Evolutionary conservation across 1,284 basidiomycete genomes (phyloP), one percentile per base, ranked within the genome.

Genomic region (Boletellus deceptivus): DNA sequence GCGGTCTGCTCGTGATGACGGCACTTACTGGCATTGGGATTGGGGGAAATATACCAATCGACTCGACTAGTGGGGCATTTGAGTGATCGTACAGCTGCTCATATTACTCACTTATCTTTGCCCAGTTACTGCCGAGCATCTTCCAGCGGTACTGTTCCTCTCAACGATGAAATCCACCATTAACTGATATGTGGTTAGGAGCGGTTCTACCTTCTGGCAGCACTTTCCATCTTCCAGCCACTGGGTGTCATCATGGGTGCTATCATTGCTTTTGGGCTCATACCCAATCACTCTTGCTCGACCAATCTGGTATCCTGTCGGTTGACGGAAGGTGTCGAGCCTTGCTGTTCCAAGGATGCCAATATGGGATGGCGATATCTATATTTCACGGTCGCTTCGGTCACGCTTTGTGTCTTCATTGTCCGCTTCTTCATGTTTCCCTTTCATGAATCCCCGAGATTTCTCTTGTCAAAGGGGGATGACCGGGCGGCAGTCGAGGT

Each of bases 331-430:
- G 59, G 56, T 27, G 22, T 36, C 11, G 4, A 33, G 13, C 59
- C 58, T 24, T 59, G 58, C 11, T 59, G 58, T 31, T 56, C 59
- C 8, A 59, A 11, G 34, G 40, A 43, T 4, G 43, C 6, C 20
- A 59, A 59, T 29, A 61, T 59, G 59, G 60, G 59, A 13, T 60
- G 59, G 59, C 49, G 57, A 33, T 59, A 59, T 25, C 9, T 59
- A 2, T 33, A 57, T 22, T 59, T 61, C 41, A 40, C 54, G 2
- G 4, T 47, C 8, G 40, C 33, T n/a, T 39, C 51, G 1, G 49
- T 62, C 14, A 62, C 59, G 3, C 40, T 59, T 7, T 37, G 33
- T 2, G 29, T 62, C 13, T 57, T 59, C 25, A 25, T 62, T 35
- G 0, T 54, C 13, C 54, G 59, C 20, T 50, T 46, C 25, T 59